Evolutionary conservation across 2,329 filamentous ascomycete genomes (phyloP), one percentile per base, ranked within the genome.

Genomic region (Truncatella angustata): DNA sequence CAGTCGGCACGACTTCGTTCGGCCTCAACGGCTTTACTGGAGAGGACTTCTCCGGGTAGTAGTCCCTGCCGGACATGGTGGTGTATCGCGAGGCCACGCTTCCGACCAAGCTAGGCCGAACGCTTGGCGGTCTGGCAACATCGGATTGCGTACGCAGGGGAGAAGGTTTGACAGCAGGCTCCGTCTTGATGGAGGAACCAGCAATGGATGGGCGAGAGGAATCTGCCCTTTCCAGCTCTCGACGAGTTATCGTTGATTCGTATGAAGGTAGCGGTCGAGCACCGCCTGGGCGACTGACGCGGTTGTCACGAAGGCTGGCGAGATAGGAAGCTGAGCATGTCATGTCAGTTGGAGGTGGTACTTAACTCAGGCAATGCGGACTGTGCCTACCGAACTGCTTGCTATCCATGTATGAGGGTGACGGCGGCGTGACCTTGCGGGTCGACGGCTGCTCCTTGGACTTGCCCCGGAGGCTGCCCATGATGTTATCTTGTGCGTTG

Each of bases 231-330:
- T 65, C 63, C n/a, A 60, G 66, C 48, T 71, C 67, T 16, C 60
- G 64, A 37, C 62, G 65, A 10, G 59, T 54, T n/a, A n/a, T n/a
- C 51, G 58, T 62, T 44, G 56, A 55, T 54, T 68, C 61, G 5
- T 54, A 50, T 32, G 70, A 63, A 14, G 80, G 80, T 50, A 78
- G 79, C 54, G 88, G 87, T 58, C 88, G 79, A 46, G 87, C 86
- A 56, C 88, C 88, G 52, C 83, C 86, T 7, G 88, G 88, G 51
- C 88, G 80, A 32, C 80, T 76, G 51, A 84, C 75, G 48, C 86
- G 84, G 68, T 81, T 88, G 59, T 79, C 82, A 59, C 89, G 85
- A 32, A 93, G 79, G 59, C 86, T 82, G 60, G 85, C 77, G 32
- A 91, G 80, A 67, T 91, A 92, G 54, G 77, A 76, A 58, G 85